These are phyloP conservation scores for Effrenium voratum DNA, from an alignment of 73 alveolate species.

Conservation along the genomic window DNA sequence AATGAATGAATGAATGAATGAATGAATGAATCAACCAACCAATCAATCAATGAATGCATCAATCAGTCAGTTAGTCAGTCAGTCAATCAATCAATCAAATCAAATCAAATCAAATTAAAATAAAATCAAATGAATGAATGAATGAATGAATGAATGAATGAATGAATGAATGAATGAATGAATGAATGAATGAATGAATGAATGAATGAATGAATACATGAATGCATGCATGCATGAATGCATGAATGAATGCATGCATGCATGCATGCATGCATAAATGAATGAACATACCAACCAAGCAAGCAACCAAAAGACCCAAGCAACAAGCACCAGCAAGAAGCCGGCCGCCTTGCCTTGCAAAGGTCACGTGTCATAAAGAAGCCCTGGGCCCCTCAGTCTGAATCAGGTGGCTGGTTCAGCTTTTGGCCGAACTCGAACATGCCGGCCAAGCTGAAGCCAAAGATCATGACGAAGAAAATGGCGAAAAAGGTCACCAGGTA, in stretches of 20 bases:
- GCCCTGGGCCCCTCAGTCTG: too few species aligned
- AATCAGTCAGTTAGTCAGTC: not conserved
- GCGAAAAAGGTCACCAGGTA: conserved; percentile 66
- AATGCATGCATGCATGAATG: not conserved
- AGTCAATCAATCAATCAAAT: not conserved
- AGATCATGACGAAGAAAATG: conserved; percentile 52
- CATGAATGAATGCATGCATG: not conserved
- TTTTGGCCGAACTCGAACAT: conserved; percentile 51
- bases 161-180: not conserved
- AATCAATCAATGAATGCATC: not conserved
- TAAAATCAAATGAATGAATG: not conserved
- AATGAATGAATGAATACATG: not conserved
- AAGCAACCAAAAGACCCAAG: not conserved
- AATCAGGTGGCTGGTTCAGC: conserved; percentile 20
- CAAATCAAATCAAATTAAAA: not conserved
- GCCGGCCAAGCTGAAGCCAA: conserved; percentile 70
- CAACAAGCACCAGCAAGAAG: too few species aligned
- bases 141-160: not conserved
- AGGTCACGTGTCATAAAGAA: too few species aligned
- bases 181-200: not conserved
- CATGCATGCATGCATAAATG: not conserved
- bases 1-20: too few species aligned
- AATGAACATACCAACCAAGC: not conserved
- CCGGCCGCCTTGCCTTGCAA: too few species aligned
- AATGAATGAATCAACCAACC: not conserved